Evolutionary conservation across 257 asterid genomes (phyloP), one percentile per base, ranked within the genome.

Genomic region (Solanum etuberosum): DNA sequence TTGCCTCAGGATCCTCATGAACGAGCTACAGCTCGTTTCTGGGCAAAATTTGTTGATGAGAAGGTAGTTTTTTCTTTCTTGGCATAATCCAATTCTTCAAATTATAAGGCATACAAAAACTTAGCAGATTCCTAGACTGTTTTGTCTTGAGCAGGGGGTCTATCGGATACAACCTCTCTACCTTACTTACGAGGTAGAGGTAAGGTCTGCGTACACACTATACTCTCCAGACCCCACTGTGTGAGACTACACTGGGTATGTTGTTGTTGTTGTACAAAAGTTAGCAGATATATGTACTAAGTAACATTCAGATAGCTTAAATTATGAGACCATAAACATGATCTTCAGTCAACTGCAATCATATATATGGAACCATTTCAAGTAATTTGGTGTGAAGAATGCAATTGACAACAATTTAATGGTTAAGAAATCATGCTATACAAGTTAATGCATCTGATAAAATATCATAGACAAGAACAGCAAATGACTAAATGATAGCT

Each of bases 21-120:
- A n/a, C 73, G 91, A 73, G 88, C 94, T 42, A 6, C 51, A 68
- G 93, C 91, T 65, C 93, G 93, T 83, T 92, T 92, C 88, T 93
- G 92, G 94, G 94, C 94, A 40, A 90, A 85, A 83, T 89, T 87
- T 83, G 89, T 85, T 43, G 96, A 93, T 87, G 92, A 93, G 18
- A 93, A 88, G 94, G 96, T 90, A 90, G 0, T 16, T 1, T 16
- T 29, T 43, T 32, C 73, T 83, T 83, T 43, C 40, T 27, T 43
- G 63, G 38, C 63, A 43, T n/a, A 42, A n/a, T 77, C n/a, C 83
- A 77, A n/a, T 43, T 2, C 84, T 42, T 34, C 37, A 27, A 1
- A 78, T 20, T 20, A 35, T 18, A 73, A 43, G 8, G 15, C 21
- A 40, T 40, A 25, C 84, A 78, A 25, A 78, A 78, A 5, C 61